These are phyloP conservation scores for Salix brachista DNA, from an alignment of 345 rosid species.

Conservation along the genomic window DNA sequence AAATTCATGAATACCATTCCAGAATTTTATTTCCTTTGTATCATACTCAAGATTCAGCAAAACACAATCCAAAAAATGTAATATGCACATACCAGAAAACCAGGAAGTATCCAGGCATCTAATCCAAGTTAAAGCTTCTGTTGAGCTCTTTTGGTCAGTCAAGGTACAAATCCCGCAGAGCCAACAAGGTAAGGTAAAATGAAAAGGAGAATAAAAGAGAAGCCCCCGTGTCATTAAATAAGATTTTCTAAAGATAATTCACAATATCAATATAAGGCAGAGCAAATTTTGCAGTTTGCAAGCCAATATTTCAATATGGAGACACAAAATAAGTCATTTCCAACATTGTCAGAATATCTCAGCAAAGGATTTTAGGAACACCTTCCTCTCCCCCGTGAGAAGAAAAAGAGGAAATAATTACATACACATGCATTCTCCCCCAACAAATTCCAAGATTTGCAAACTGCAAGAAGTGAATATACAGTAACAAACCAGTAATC, in stretches of 20 bases:
- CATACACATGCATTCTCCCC: background rate
- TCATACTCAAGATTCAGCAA: background rate
- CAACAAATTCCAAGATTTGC: background rate
- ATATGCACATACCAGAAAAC: too few relatives aligned
- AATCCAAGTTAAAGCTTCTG: background rate
- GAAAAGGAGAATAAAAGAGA: too few relatives aligned
- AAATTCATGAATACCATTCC: background rate
- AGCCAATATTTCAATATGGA: background rate
- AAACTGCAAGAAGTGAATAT: background rate
- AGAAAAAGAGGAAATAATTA: background rate
- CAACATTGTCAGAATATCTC: background rate
- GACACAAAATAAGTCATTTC: background rate
- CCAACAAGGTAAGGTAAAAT: background rate
- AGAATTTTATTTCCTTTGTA: background rate
- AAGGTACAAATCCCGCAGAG: background rate
- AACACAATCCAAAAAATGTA: background rate
- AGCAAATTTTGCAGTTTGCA: background rate
- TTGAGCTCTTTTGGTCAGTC: background rate
- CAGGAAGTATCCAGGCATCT: too few relatives aligned
- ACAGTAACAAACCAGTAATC: constrained; percentile 70
- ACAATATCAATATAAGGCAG: background rate
- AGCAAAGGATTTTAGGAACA: background rate
- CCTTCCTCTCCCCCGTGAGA: background rate
- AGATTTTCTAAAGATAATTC: background rate
- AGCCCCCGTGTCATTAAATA: background rate